A percentile compares a stretch with the other conserved stretches of the same genome.
phyloP scores from a whole-genome alignment of 441 rosid genomes.

The Hura crepitans region DNA sequence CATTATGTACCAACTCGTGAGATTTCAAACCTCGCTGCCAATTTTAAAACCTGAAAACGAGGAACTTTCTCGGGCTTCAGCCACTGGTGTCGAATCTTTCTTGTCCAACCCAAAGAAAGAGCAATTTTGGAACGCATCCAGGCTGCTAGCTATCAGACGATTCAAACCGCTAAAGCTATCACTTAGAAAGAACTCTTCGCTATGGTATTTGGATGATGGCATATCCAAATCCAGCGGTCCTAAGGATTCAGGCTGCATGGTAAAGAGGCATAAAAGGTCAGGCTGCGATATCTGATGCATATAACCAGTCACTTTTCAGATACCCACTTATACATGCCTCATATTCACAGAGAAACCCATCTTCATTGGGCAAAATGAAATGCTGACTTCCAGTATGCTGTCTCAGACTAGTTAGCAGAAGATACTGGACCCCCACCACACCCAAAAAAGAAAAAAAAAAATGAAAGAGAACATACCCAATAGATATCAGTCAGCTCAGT shows the following conservation, averaged over 20 bases:
- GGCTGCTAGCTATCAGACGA: conserved; percentile 85
- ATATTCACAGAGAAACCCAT: no score
- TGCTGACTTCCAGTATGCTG: neutral
- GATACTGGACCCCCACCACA: no score
- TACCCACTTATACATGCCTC: no score
- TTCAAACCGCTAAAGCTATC: conserved; percentile 86
- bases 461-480: conserved; percentile 53
- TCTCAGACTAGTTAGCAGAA: no score
- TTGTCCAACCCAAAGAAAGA: conserved; percentile 72
- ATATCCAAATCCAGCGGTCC: conserved; percentile 77
- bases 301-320: no score
- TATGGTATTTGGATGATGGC: conserved; percentile 59
- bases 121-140: conserved; percentile 89
- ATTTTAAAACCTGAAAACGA: conserved; percentile 40
- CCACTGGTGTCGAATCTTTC: conserved; percentile 58
- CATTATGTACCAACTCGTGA: neutral
- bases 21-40: conserved; percentile 37
- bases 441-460: no score
- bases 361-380: no score
- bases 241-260: conserved; percentile 70
- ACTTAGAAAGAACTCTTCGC: conserved; percentile 60
- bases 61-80: conserved; percentile 42
- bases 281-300: no score
- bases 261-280: neutral
- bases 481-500: conserved; percentile 66